Evolutionary conservation across 164 flowering plant genomes (phyloP).

Genomic region (Tetracentron sinense): DNA sequence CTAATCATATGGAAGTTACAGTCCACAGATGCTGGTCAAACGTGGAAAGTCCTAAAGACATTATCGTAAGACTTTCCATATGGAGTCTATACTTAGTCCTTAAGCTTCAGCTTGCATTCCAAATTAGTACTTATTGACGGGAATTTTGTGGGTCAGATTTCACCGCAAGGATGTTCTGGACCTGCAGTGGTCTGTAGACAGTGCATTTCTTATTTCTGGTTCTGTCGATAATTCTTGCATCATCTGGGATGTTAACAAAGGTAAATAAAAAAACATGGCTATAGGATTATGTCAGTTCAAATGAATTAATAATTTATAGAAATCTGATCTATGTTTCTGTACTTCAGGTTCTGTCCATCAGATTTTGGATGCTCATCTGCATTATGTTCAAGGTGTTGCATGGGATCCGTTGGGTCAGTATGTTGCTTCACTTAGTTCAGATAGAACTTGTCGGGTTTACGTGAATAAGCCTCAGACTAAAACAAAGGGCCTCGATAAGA

Average conservation of each 20-base stretch:
- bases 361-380: conserved; percentile 83
- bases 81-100: not conserved
- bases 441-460: conserved; percentile 84
- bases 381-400: conserved; percentile 98
- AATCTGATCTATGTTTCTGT: not conserved
- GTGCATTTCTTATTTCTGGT: conserved; percentile 81
- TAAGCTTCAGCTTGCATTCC: conserved; percentile 7
- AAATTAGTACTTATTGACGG: not conserved
- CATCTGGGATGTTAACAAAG: conserved; percentile 92
- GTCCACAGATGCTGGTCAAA: conserved; percentile 56
- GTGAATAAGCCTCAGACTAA: conserved; percentile 64
- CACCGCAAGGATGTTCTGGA: conserved; percentile 98
- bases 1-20: conserved; percentile 79
- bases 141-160: conserved; percentile 46
- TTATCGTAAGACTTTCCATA: conserved; percentile 64
- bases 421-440: conserved; percentile 91
- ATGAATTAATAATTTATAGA: not conserved
- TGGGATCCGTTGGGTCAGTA: conserved; percentile 89
- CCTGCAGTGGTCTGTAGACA: conserved; percentile 87
- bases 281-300: conserved; percentile 2
- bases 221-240: conserved; percentile 98
- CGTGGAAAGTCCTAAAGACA: conserved; percentile 85
- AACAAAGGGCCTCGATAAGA: conserved; percentile 57
- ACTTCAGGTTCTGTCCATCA: conserved; percentile 83
- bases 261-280: conserved; percentile 28